Evolutionary conservation across 495 filamentous ascomycete genomes (phyloP), one percentile per base, ranked within the genome.

Genomic region (Cryomyces antarcticus): DNA sequence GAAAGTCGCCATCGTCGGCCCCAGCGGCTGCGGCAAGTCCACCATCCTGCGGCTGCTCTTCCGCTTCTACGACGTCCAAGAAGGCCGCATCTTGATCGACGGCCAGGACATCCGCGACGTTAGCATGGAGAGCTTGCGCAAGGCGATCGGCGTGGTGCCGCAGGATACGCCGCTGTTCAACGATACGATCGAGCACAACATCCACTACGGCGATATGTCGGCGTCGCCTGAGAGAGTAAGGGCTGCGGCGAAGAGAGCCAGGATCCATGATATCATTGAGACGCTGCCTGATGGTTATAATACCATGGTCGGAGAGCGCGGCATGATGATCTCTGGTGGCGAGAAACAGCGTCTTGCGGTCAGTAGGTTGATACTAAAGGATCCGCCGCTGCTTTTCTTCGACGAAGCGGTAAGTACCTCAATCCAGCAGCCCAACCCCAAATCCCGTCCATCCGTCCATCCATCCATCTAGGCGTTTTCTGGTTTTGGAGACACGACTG

Each of bases 141-240:
- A 75, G 54, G 65, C 78, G 3, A 95, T 97, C 55, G 89, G 92
- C 13, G 89, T 97, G 5, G 89, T 97, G 1, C 89, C 92, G 3
- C 92, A 97, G 58, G 92, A 96, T 56, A 96, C 89, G 0, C 87
- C 92, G 4, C 63, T 97, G 2, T 96, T 97, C 63, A 97, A 97
- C 56, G 81, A 93, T 56, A 86, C 83, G 0, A 85, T 97, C 38
- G 79, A 80, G 51, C 82, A 94, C 51, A 97, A 97, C 56, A 95
- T 97, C 54, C 77, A 72, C 46, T 97, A 97, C 57, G 89, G 92
- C n/a, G 73, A 82, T 46, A 68, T 96, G 47, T 71, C 77, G 37
- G 88, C 89, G 3, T 67, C 78, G 0, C 63, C 66, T 6, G 85
- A 82, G 40, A 66, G 77, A 43, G 80, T 97, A 0, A 52, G 72